A percentile compares a stretch with the other conserved stretches of the same genome.
Evolutionary conservation across 1,284 basidiomycete genomes (phyloP).

Genomic region (Malassezia dermatis): DNA sequence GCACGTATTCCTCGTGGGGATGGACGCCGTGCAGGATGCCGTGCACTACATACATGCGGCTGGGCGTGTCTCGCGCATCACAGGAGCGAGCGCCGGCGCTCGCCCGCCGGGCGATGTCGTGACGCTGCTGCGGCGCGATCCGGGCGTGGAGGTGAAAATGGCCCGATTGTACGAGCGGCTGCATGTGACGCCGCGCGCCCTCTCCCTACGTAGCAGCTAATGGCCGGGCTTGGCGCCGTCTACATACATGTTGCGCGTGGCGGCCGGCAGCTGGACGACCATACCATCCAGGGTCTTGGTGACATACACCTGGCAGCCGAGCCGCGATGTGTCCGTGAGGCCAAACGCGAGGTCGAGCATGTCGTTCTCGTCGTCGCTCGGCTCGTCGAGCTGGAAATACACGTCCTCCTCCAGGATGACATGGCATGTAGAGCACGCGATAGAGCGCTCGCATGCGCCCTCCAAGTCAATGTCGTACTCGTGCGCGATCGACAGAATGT

Average conservation of each 20-base stretch:
- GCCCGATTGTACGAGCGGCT: conserved; percentile 29
- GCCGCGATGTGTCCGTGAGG: conserved; percentile 71
- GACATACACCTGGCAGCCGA: conserved; percentile 70
- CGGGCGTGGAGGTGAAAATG: conserved; percentile 28
- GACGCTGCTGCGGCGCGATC: conserved; percentile 28
- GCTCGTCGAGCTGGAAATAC: conserved; percentile 77
- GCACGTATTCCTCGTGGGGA: conserved; percentile 41
- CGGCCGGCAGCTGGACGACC: conserved; percentile 72
- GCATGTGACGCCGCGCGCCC: conserved; percentile 22
- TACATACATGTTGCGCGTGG: conserved; percentile 94
- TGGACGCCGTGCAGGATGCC: conserved; percentile 33
- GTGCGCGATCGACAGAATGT: conserved; percentile 79
- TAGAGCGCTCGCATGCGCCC: conserved; percentile 75
- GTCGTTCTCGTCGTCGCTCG: conserved; percentile 80
- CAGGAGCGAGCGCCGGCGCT: conserved; percentile 7
- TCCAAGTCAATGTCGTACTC: conserved; percentile 97
- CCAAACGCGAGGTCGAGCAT: conserved; percentile 98
- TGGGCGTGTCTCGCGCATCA: conserved; percentile 38
- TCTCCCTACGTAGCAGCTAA: conserved; percentile 18
- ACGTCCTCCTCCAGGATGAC: conserved; percentile 73
- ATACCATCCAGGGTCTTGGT: conserved; percentile 76
- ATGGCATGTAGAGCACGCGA: conserved; percentile 96
- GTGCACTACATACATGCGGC: conserved; percentile 42
- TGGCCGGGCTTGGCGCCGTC: conserved; percentile 54
- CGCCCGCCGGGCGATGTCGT: conserved; percentile 28